Conservation (phyloP, 192 early-diverging fungal genomes). For the Dissophora globulifera region DNA sequence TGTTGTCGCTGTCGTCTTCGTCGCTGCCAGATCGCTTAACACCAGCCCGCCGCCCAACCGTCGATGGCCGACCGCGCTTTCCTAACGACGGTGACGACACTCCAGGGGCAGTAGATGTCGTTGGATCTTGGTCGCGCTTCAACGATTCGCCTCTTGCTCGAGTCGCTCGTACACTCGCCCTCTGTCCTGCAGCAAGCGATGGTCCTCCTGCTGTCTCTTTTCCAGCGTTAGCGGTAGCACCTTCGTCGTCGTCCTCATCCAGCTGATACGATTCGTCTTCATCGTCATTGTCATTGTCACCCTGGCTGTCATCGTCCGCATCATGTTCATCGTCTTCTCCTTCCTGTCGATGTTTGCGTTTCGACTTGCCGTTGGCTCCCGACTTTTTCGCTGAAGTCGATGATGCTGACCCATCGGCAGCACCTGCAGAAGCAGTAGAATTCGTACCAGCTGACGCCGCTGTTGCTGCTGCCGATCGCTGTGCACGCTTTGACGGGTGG, state of each 20-base stretch:
- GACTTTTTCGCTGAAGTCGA: conserved; percentile 12
- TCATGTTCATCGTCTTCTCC: neutral
- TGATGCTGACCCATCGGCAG: conserved; percentile 54
- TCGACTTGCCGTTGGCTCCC: no score
- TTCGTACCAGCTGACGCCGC: no score
- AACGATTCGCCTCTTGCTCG: neutral
- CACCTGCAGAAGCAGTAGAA: conserved; percentile 40
- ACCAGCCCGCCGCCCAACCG: neutral
- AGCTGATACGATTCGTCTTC: conserved; percentile 12
- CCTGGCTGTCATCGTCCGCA: neutral
- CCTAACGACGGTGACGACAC: conserved; percentile 10
- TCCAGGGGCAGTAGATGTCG: no score
- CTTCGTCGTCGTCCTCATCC: conserved; percentile 9
- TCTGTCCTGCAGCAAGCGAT: neutral
- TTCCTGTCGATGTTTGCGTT: neutral
- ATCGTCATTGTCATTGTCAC: neutral
- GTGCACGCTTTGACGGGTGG: conserved; percentile 18
- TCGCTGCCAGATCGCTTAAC: neutral
- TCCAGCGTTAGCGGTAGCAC: neutral
- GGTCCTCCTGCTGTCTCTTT: neutral
- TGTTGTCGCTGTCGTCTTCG: conserved; percentile 12
- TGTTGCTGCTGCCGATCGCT: no score
- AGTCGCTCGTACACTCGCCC: neutral
- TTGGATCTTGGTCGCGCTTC: neutral
- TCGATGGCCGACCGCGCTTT: conserved; percentile 9